A percentile compares a stretch with the other conserved stretches of the same genome.
Conservation (phyloP, 1,139 yeast species). For the Yamadazyma jaroonii region DNA sequence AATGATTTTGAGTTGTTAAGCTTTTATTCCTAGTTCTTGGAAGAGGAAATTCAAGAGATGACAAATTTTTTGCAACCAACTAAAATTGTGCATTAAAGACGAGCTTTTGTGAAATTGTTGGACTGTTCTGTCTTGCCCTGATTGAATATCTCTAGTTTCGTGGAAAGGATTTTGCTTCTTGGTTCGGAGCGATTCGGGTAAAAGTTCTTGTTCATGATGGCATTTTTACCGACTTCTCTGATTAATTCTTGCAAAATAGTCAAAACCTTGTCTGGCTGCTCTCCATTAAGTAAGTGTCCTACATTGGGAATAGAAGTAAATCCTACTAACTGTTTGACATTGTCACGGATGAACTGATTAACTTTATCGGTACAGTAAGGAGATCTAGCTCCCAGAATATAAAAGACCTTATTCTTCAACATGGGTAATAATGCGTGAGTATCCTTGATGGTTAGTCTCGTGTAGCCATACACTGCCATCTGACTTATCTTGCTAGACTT, state of each 20-base stretch:
- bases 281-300: slow-evolving; percentile 52
- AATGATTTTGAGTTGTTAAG: too few relatives aligned
- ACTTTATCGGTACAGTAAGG: slow-evolving; percentile 50
- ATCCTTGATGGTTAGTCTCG: slow-evolving; percentile 28
- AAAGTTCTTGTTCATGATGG: slow-evolving; percentile 12
- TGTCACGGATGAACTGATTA: slow-evolving; percentile 25
- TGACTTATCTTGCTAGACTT: slow-evolving; percentile 45
- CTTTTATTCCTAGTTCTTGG: too few relatives aligned
- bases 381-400: slow-evolving; percentile 47
- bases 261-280: slow-evolving; percentile 49
- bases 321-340: slow-evolving; percentile 31
- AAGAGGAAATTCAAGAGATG: background rate
- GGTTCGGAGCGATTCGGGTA: slow-evolving; percentile 1
- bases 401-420: slow-evolving; percentile 47
- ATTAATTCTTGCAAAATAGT: slow-evolving; percentile 17
- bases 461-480: slow-evolving; percentile 47
- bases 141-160: background rate
- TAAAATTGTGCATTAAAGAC: background rate
- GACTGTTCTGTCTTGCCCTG: slow-evolving; percentile 1
- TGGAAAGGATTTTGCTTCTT: background rate
- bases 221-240: slow-evolving; percentile 15
- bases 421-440: slow-evolving; percentile 33
- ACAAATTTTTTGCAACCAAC: background rate
- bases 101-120: slow-evolving; percentile 2
- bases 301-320: slow-evolving; percentile 42